These are phyloP conservation scores for Durusdinium trenchii DNA, from an alignment of 73 alveolate species.

Conservation along the genomic window DNA sequence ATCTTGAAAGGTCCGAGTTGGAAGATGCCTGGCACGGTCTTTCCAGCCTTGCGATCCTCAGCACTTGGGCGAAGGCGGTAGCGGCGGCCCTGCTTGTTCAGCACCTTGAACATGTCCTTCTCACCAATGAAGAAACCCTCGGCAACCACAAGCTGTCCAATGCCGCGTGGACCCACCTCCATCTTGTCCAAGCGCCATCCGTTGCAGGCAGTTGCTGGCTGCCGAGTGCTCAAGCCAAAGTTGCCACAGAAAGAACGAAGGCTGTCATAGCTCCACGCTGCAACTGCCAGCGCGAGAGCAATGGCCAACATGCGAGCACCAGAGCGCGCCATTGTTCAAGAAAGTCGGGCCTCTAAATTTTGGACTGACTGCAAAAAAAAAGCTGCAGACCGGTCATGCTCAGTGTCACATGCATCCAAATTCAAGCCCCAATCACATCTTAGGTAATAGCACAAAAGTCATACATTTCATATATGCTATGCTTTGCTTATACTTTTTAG, in stretches of 20 bases:
- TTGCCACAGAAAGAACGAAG: slow-evolving; percentile 65
- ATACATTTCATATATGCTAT: too few species aligned
- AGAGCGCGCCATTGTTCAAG: slow-evolving; percentile 47
- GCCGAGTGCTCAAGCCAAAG: slow-evolving; percentile 31
- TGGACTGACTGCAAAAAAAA: too few species aligned
- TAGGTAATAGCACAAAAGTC: too few species aligned
- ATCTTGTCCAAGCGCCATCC: slow-evolving; percentile 94
- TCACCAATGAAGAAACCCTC: slow-evolving; percentile 93
- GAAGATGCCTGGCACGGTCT: slow-evolving; percentile 76
- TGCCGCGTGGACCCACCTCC: slow-evolving; percentile 79
- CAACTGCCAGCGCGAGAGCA: slow-evolving; percentile 36
- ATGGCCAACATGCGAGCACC: slow-evolving; percentile 47
- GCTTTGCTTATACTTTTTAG: too few species aligned
- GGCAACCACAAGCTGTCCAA: slow-evolving; percentile 84
- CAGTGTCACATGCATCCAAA: too few species aligned
- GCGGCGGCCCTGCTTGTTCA: slow-evolving; percentile 95
- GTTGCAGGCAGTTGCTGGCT: slow-evolving; percentile 54
- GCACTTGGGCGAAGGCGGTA: slow-evolving; percentile 91
- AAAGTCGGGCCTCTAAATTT: too few species aligned
- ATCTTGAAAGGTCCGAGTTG: slow-evolving; percentile 93
- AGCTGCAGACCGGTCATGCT: too few species aligned
- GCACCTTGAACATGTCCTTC: slow-evolving; percentile 91
- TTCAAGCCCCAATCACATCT: too few species aligned
- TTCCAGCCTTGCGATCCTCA: slow-evolving; percentile 86
- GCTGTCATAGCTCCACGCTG: slow-evolving; percentile 41